Percentiles rank a stretch among this genome's conserved stretches.
Conservation (phyloP, 352 stramenopile genomes). For the Globisporangium spiculum region DNA sequence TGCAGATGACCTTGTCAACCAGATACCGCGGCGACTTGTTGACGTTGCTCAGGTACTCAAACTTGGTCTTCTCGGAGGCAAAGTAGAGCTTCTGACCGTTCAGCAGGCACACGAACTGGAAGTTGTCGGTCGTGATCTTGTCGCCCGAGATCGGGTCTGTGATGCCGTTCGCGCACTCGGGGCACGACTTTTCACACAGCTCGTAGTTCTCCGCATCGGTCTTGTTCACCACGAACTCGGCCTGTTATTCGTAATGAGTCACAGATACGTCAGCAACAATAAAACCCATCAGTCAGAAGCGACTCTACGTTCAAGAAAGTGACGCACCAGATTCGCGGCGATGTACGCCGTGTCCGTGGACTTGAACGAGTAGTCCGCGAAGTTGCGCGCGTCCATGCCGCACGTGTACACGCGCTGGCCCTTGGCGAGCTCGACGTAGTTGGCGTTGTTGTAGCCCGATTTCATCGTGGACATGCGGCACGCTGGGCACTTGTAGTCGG, state of each 20-base stretch:
- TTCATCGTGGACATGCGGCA: slow-evolving; percentile 68
- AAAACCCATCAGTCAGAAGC: not conserved
- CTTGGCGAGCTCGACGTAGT: slow-evolving; percentile 60
- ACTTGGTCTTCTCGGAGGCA: slow-evolving; percentile 60
- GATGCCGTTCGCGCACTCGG: slow-evolving; percentile 44
- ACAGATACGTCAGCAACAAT: not conserved
- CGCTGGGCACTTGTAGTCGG: slow-evolving; percentile 62
- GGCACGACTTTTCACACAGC: slow-evolving; percentile 36
- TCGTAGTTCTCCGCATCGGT: slow-evolving; percentile 36
- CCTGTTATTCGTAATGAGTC: slow-evolving; percentile 20
- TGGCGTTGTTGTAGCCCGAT: slow-evolving; percentile 51
- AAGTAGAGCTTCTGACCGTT: slow-evolving; percentile 88
- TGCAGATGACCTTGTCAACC: slow-evolving; percentile 59
- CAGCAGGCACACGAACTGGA: slow-evolving; percentile 63
- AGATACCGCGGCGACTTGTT: slow-evolving; percentile 46
- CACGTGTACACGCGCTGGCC: slow-evolving; percentile 75
- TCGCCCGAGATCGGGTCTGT: slow-evolving; percentile 64
- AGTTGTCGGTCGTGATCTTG: slow-evolving; percentile 51
- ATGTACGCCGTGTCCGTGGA: slow-evolving; percentile 74
- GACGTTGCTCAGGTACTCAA: slow-evolving; percentile 57
- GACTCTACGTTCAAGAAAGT: not conserved
- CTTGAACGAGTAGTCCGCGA: slow-evolving; percentile 43
- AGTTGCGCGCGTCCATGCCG: slow-evolving; percentile 58
- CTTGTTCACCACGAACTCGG: slow-evolving; percentile 46
- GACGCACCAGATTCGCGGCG: slow-evolving; percentile 67